Evolutionary conservation across 768 basidiomycete species (phyloP).

Genomic region (Leccinum boreale): DNA sequence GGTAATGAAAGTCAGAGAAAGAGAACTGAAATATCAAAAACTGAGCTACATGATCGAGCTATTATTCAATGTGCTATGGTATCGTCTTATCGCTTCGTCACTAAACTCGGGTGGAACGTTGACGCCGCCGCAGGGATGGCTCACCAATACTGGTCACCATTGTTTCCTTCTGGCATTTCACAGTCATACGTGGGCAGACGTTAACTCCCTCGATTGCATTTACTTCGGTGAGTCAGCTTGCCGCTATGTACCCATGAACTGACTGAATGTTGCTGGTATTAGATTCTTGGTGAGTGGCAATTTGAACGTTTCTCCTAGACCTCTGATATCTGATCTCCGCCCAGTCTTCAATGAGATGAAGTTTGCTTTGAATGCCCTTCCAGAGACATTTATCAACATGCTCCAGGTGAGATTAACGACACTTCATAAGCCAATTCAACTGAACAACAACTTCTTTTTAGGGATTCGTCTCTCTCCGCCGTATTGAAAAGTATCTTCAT

Average conservation of each 20-base stretch:
- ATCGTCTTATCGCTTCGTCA: background rate
- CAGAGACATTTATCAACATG: constrained; percentile 88
- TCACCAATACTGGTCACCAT: constrained; percentile 59
- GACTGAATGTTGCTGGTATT: background rate
- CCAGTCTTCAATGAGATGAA: constrained; percentile 85
- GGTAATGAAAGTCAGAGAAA: constrained; percentile 69
- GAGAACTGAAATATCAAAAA: constrained; percentile 81
- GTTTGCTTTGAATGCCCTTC: constrained; percentile 82
- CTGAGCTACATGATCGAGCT: constrained; percentile 87
- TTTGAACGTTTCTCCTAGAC: background rate
- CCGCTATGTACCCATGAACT: background rate
- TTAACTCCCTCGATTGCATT: constrained; percentile 87
- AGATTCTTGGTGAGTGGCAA: constrained; percentile 41
- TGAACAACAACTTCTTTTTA: constrained; percentile 20
- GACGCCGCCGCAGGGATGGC: constrained; percentile 31
- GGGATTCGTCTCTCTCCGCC: constrained; percentile 80
- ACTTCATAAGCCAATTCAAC: background rate
- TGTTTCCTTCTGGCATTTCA: constrained; percentile 66
- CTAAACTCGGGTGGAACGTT: background rate
- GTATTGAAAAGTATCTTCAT: constrained; percentile 87
- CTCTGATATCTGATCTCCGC: constrained; percentile 1
- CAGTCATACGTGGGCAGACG: constrained; percentile 63
- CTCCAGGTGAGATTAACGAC: constrained; percentile 53
- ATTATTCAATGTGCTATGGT: constrained; percentile 56
- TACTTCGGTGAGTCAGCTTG: constrained; percentile 47